phyloP scores from a whole-genome alignment of 345 rosid genomes.

The Luvunga scandens region DNA sequence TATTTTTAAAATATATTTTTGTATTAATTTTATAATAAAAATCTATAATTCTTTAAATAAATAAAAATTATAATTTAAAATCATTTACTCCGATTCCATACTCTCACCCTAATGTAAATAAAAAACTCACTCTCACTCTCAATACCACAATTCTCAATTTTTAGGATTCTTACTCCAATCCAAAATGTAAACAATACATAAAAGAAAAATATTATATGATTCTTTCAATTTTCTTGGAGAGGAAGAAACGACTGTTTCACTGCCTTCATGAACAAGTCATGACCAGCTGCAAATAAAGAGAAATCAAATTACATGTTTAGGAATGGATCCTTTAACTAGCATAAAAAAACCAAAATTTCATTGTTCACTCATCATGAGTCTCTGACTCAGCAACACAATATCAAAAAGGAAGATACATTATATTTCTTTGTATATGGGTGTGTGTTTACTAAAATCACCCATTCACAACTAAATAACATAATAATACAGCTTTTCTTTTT shows the following conservation, averaged over 20 bases:
- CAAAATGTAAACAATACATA: no score
- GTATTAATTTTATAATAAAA: no score
- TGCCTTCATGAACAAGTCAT: not conserved
- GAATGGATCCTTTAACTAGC: not conserved
- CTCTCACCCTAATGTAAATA: no score
- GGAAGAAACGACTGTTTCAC: not conserved
- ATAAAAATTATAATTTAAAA: no score
- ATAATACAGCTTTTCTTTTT: constrained; percentile 1
- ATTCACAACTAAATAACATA: constrained; percentile 14
- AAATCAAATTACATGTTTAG: not conserved
- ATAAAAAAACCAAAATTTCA: not conserved
- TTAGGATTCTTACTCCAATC: no score
- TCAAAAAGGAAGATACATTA: not conserved
- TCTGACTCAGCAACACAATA: constrained; percentile 6
- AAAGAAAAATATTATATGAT: not conserved
- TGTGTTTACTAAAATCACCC: constrained; percentile 20
- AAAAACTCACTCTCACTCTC: no score
- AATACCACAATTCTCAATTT: no score
- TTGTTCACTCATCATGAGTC: not conserved
- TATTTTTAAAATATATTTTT: no score
- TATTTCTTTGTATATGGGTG: constrained; percentile 16
- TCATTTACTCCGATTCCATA: no score
- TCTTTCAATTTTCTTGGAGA: not conserved
- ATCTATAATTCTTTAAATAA: no score
- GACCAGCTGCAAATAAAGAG: no score